Conservation (phyloP, 306 rosid genomes). For the Carpinus viminea region DNA sequence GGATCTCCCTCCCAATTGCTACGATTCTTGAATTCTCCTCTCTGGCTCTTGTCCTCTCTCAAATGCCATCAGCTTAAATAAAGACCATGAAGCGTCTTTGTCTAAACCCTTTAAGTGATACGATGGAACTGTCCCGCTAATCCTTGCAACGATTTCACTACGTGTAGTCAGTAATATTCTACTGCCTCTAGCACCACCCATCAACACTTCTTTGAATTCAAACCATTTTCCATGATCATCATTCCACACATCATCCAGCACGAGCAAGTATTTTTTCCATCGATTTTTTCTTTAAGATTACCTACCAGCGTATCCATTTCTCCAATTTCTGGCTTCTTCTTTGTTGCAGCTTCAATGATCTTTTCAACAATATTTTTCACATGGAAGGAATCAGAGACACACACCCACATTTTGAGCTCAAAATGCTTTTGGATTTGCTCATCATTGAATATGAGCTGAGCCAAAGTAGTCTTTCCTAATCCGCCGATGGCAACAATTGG, state of each 20-base stretch:
- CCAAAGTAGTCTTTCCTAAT: constrained; percentile 26
- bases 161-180: constrained; percentile 19
- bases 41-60: not conserved
- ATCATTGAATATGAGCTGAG: not conserved
- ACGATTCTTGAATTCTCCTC: not conserved
- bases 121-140: not conserved
- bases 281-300: not conserved
- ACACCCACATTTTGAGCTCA: constrained; percentile 10
- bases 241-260: constrained; percentile 17
- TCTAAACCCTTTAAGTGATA: not conserved
- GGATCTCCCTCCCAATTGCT: not conserved
- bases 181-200: constrained; percentile 1
- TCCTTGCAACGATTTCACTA: not conserved
- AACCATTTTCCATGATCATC: not conserved
- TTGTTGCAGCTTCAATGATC: not conserved
- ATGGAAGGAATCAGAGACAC: not conserved
- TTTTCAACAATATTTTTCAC: not conserved
- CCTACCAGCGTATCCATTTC: not conserved
- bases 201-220: not conserved
- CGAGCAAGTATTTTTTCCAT: constrained; percentile 2
- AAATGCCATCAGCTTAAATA: constrained; percentile 16
- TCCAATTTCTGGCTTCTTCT: not conserved
- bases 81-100: not conserved
- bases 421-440: not conserved
- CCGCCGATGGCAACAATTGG: constrained; percentile 22